phyloP scores from a whole-genome alignment of 2,329 filamentous ascomycete species.

The Phaeoacremonium minimum region DNA sequence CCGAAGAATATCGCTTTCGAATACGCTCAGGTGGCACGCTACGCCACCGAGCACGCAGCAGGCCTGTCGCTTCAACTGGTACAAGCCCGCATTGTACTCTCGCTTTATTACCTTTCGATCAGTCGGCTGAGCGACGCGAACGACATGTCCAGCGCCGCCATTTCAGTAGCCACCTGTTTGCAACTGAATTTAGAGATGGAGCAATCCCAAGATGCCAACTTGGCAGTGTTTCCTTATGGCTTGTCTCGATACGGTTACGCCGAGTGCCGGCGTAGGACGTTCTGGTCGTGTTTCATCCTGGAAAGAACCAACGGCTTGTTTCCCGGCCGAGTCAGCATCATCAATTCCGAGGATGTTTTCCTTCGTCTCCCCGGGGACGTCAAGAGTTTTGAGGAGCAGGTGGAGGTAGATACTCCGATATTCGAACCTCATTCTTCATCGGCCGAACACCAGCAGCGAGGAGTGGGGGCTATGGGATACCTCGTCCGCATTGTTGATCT shows the following conservation, averaged over 20 bases:
- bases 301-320: slow-evolving; percentile 63
- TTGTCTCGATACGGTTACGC: slow-evolving; percentile 53
- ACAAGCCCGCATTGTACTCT: slow-evolving; percentile 63
- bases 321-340: slow-evolving; percentile 45
- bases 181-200: slow-evolving; percentile 61
- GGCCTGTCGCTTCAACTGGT: slow-evolving; percentile 57
- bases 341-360: slow-evolving; percentile 63
- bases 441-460: slow-evolving; percentile 16
- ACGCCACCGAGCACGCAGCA: slow-evolving; percentile 44
- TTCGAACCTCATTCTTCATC: slow-evolving; percentile 47
- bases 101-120: slow-evolving; percentile 60
- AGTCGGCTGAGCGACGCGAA: slow-evolving; percentile 56
- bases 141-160: slow-evolving; percentile 59
- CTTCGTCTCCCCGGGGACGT: slow-evolving; percentile 61
- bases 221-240: slow-evolving; percentile 47
- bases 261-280: slow-evolving; percentile 66
- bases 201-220: slow-evolving; percentile 32
- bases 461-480: slow-evolving; percentile 51
- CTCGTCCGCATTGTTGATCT: slow-evolving; percentile 59
- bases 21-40: slow-evolving; percentile 37
- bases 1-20: slow-evolving; percentile 8
- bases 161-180: slow-evolving; percentile 54
- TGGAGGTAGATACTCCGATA: slow-evolving; percentile 51
- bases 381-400: slow-evolving; percentile 56
- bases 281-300: slow-evolving; percentile 68